A percentile compares a stretch with the other conserved stretches of the same genome.
phyloP scores from a whole-genome alignment of 306 rosid species.

The Malus sylvestris region DNA sequence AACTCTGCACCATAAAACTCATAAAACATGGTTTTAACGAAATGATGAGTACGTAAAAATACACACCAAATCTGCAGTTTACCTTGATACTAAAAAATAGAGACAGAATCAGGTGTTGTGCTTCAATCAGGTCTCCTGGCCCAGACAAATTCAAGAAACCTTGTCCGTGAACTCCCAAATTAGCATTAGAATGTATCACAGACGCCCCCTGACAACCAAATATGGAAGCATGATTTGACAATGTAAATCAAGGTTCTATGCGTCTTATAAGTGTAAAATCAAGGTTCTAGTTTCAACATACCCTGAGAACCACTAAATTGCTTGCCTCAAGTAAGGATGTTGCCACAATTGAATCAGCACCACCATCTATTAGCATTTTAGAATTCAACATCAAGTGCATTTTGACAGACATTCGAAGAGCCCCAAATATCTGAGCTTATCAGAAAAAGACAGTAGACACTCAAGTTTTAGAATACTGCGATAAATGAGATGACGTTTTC shows the following conservation, averaged over 20 bases:
- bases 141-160: slow-evolving; percentile 88
- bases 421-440: slow-evolving; percentile 72
- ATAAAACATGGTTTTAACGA: not conserved
- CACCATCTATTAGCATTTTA: slow-evolving; percentile 76
- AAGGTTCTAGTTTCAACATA: slow-evolving; percentile 19
- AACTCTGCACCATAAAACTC: not conserved
- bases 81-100: slow-evolving; percentile 70
- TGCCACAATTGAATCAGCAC: slow-evolving; percentile 60
- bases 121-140: slow-evolving; percentile 89
- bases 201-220: slow-evolving; percentile 68
- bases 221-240: slow-evolving; percentile 19
- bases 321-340: slow-evolving; percentile 91
- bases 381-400: slow-evolving; percentile 89
- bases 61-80: slow-evolving; percentile 28
- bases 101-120: slow-evolving; percentile 75
- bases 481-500: not conserved
- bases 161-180: slow-evolving; percentile 98
- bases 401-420: slow-evolving; percentile 94
- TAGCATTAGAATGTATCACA: slow-evolving; percentile 81
- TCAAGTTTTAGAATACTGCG: not conserved
- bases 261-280: not conserved
- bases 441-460: not conserved
- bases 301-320: slow-evolving; percentile 94
- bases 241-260: not conserved
- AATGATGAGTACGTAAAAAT: not conserved